Evolutionary conservation across 345 rosid species (phyloP).

Genomic region (Brassica nigra): DNA sequence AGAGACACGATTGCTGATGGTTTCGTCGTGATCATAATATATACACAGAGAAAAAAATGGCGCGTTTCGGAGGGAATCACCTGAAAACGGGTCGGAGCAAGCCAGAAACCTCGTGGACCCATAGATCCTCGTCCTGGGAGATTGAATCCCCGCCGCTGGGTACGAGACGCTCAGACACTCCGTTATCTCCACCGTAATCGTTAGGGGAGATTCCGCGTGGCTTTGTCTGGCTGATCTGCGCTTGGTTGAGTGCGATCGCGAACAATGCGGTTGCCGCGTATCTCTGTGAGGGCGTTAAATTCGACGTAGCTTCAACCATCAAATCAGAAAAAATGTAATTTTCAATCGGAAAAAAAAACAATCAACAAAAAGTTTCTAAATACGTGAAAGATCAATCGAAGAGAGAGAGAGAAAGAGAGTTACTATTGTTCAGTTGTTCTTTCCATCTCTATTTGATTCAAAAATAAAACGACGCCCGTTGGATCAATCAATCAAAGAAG

Average conservation of each 20-base stretch:
- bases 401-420: neutral
- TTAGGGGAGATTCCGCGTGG: constrained; percentile 48
- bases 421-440: neutral
- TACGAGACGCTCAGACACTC: constrained; percentile 16
- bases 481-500: too few species aligned
- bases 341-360: neutral
- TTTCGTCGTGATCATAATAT: neutral
- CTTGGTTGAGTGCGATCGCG: constrained; percentile 50
- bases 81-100: constrained; percentile 87
- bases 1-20: neutral
- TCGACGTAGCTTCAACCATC: constrained; percentile 46
- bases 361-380: constrained; percentile 5
- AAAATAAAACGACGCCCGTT: neutral
- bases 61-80: constrained; percentile 32
- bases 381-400: neutral
- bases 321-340: neutral
- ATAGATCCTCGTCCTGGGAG: constrained; percentile 65
- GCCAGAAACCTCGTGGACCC: constrained; percentile 75
- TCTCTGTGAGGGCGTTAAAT: constrained; percentile 68
- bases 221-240: constrained; percentile 53
- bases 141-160: constrained; percentile 47
- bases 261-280: constrained; percentile 80
- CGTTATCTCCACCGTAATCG: constrained; percentile 19
- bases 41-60: neutral
- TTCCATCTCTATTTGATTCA: neutral